Percentiles rank a stretch among this genome's conserved stretches.
phyloP scores from a whole-genome alignment of 2,329 filamentous ascomycete genomes.

The Neofusicoccum ribis region DNA sequence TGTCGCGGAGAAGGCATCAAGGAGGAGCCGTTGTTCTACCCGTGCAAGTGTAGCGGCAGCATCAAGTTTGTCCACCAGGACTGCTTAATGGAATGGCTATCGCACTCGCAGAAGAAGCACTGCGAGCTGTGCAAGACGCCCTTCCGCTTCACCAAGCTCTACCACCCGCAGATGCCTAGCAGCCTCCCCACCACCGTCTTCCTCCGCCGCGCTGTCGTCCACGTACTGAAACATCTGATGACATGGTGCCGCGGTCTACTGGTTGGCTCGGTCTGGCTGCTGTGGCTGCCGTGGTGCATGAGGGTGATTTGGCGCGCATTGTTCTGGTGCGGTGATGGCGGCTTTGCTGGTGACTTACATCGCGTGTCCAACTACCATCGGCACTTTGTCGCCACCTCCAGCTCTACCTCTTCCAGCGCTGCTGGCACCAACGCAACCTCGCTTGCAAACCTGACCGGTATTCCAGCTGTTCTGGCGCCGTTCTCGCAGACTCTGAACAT shows the following conservation, averaged over 20 bases:
- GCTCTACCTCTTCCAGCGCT: conserved; percentile 23
- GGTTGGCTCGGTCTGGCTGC: conserved; percentile 84
- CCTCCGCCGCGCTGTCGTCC: conserved; percentile 71
- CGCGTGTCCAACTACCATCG: conserved; percentile 25
- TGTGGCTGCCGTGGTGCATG: conserved; percentile 86
- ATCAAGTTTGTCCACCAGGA: conserved; percentile 99
- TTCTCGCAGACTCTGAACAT: conserved; percentile 44
- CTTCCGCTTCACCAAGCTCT: conserved; percentile 97
- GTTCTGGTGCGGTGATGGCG: conserved; percentile 89
- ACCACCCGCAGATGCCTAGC: conserved; percentile 89
- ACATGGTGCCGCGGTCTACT: conserved; percentile 77
- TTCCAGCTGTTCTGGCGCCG: conserved; percentile 36
- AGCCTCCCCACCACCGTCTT: conserved; percentile 81
- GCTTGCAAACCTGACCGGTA: conserved; percentile 19
- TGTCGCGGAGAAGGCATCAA: conserved; percentile 84
- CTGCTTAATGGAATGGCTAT: conserved; percentile 98
- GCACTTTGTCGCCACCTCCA: conserved; percentile 15
- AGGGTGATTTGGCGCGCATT: conserved; percentile 88
- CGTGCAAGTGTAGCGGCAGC: conserved; percentile 98
- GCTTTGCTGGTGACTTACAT: conserved; percentile 56
- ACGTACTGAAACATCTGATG: conserved; percentile 68
- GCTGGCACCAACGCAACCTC: conserved; percentile 27
- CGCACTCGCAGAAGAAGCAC: conserved; percentile 98
- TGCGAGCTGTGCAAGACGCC: conserved; percentile 99
- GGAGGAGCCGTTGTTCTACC: conserved; percentile 89